Base-by-base conservation (phyloP, 2,329 filamentous ascomycete species). In the Neonectria hederae region DNA sequence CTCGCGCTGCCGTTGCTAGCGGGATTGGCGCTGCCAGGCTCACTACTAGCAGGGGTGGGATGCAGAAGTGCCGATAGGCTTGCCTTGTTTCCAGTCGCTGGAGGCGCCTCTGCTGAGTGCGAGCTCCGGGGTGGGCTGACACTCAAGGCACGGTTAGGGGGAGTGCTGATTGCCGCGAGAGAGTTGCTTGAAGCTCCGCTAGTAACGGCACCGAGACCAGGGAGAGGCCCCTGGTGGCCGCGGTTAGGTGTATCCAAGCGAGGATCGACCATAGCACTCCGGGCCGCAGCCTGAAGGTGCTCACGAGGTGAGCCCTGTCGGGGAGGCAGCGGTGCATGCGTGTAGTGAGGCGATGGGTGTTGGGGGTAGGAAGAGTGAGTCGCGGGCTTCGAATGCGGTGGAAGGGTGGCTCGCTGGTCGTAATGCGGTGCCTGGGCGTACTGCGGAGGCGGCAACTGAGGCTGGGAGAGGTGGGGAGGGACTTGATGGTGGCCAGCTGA, bases 41-140 rank as follows among this genome's bases (percentile, higher is more conserved):
- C 84, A 53, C 83, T 83, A 64, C 75, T 80, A 14, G 82, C 72
- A 2, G 82, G 78, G 2, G 82, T 82, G 2, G 86, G 82, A 71
- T 88, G 85, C n/a, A 85, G 77, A 9, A 87, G 77, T 17, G 81
- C 81, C 8, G 84, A 83, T 6, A 87, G 71, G 71, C 81, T 84
- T 4, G 83, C 80, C 76, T 79, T 84, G 74, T 81, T 71, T 14
- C 66, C 65, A 42, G 62, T 64, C 30, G 61, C 67, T 10, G 65
- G 38, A 42, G 69, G 68, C 19, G 70, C 65, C 22, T 73, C 65
- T 9, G 82, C 78, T 4, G 78, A 74, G 59, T 82, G 77, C 5
- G 78, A 78, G 60, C 76, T 79, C 51, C 81, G 79, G 0, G 83
- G 82, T 4, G 85, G 85, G 42, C 83, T 86, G 11, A 79, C 77